phyloP scores from a whole-genome alignment of 1,284 basidiomycete species.

The Flammula alnicola region DNA sequence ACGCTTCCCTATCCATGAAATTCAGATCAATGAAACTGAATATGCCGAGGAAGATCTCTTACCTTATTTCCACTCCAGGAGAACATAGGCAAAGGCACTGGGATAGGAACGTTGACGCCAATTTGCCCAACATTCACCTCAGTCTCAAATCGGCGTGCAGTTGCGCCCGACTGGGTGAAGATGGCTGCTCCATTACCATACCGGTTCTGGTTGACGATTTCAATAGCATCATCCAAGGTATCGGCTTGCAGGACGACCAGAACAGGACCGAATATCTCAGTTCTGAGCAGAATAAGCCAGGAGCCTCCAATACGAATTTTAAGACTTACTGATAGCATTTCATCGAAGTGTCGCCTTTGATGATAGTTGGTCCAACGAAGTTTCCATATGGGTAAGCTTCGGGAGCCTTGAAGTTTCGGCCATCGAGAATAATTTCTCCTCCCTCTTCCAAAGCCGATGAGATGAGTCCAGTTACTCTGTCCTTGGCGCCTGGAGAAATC shows the following conservation, averaged over 20 bases:
- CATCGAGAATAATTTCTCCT: slow-evolving; percentile 89
- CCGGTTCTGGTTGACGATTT: slow-evolving; percentile 87
- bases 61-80: slow-evolving; percentile 92
- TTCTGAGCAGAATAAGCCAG: slow-evolving; percentile 46
- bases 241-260: slow-evolving; percentile 82
- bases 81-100: slow-evolving; percentile 88
- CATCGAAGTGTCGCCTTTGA: slow-evolving; percentile 86
- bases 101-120: slow-evolving; percentile 93
- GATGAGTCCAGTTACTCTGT: slow-evolving; percentile 80
- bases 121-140: slow-evolving; percentile 92
- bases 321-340: slow-evolving; percentile 77
- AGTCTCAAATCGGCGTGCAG: slow-evolving; percentile 91
- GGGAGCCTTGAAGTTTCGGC: slow-evolving; percentile 70
- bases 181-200: slow-evolving; percentile 97
- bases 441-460: slow-evolving; percentile 85
- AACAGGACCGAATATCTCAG: slow-evolving; percentile 96
- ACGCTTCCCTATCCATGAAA: slow-evolving; percentile 61
- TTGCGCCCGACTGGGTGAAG: slow-evolving; percentile 97
- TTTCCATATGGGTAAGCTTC: slow-evolving; percentile 86
- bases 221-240: slow-evolving; percentile 90
- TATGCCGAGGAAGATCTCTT: background rate
- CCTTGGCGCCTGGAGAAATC: slow-evolving; percentile 88
- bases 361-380: slow-evolving; percentile 93
- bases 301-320: too few relatives aligned
- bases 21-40: background rate